A percentile compares a stretch with the other conserved stretches of the same genome.
phyloP scores from a whole-genome alignment of 106 monocot species.

The Triglochin maritima region DNA sequence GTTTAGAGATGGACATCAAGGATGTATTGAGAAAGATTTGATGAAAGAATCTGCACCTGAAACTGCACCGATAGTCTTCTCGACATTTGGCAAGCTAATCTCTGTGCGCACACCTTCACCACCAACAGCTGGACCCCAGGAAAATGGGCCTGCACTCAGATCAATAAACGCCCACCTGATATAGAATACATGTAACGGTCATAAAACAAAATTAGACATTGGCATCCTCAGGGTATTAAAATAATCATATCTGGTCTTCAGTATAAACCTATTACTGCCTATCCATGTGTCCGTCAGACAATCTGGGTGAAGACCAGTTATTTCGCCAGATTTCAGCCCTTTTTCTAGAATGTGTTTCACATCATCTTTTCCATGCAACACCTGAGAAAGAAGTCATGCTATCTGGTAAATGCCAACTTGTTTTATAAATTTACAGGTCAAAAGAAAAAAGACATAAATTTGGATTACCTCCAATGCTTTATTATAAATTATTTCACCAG shows the following conservation, averaged over 20 bases:
- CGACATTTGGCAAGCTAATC: slow-evolving; percentile 78
- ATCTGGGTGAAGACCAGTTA: slow-evolving; percentile 62
- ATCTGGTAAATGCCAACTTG: no score
- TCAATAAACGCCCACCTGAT: slow-evolving; percentile 96
- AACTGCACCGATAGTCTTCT: slow-evolving; percentile 72
- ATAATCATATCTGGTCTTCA: not conserved
- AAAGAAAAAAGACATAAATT: no score
- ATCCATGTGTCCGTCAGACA: slow-evolving; percentile 96
- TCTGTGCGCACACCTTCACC: slow-evolving; percentile 97
- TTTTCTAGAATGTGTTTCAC: slow-evolving; percentile 35
- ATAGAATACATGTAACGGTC: slow-evolving; percentile 9
- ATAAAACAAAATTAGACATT: not conserved
- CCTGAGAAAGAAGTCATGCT: slow-evolving; percentile 16
- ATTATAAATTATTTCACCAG: slow-evolving; percentile 43
- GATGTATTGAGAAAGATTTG: no score
- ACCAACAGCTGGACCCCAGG: slow-evolving; percentile 98
- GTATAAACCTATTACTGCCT: slow-evolving; percentile 58
- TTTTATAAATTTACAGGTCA: no score
- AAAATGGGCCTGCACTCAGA: slow-evolving; percentile 90
- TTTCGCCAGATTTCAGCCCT: slow-evolving; percentile 63
- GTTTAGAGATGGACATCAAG: no score
- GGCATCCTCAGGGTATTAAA: not conserved
- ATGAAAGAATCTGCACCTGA: slow-evolving; percentile 29
- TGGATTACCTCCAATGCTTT: slow-evolving; percentile 53
- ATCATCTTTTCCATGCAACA: slow-evolving; percentile 68